phyloP scores from a whole-genome alignment of 257 asterid species.

The Nicotiana benthamiana region DNA sequence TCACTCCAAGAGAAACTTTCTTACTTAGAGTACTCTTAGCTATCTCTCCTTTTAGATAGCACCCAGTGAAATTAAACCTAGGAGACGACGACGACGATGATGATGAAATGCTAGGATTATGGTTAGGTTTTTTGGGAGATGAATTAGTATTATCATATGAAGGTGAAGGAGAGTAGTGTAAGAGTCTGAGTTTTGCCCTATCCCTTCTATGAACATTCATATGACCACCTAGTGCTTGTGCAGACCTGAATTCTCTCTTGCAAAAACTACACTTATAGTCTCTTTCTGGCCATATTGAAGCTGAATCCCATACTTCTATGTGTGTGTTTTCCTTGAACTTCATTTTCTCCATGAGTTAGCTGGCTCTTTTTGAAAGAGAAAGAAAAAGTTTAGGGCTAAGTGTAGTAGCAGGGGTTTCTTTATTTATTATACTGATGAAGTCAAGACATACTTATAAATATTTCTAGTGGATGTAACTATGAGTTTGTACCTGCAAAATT shows the following conservation, averaged over 20 bases:
- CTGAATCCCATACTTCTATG: slow-evolving; percentile 1
- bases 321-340: slow-evolving; percentile 11
- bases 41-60: slow-evolving; percentile 1
- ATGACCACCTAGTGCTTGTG: no score
- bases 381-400: not conserved
- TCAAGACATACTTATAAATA: not conserved
- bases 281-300: slow-evolving; percentile 48
- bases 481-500: not conserved
- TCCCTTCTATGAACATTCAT: no score
- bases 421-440: not conserved
- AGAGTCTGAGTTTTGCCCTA: no score
- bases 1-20: slow-evolving; percentile 13
- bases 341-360: slow-evolving; percentile 35
- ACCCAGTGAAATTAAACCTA: not conserved
- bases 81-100: not conserved
- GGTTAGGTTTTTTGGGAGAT: slow-evolving; percentile 13
- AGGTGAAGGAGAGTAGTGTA: slow-evolving; percentile 20
- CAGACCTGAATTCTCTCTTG: not conserved
- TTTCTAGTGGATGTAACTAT: not conserved
- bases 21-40: slow-evolving; percentile 21
- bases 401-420: not conserved
- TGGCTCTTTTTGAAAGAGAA: not conserved
- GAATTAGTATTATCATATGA: slow-evolving; percentile 18
- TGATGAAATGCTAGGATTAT: slow-evolving; percentile 25
- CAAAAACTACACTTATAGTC: slow-evolving; percentile 55